These are phyloP conservation scores for Penicillium brasilianum DNA, from an alignment of 2,329 filamentous ascomycete species.

Conservation along the genomic window DNA sequence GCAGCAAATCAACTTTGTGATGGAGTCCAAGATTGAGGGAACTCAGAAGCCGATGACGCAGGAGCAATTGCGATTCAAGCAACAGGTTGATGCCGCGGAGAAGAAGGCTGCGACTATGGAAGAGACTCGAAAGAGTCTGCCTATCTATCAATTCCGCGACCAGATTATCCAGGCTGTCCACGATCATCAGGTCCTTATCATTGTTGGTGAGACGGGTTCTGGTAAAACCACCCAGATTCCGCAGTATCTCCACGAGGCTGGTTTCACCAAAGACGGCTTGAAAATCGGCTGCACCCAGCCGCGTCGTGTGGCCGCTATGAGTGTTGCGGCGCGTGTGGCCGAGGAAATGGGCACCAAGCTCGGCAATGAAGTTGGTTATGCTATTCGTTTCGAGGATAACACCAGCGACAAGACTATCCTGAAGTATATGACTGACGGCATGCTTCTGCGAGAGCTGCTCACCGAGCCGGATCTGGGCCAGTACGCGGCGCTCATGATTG, in stretches of 20 bases:
- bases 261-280: slow-evolving; percentile 80
- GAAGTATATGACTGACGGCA: slow-evolving; percentile 97
- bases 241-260: slow-evolving; percentile 90
- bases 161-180: slow-evolving; percentile 85
- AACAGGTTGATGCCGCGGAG: slow-evolving; percentile 86
- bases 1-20: slow-evolving; percentile 83
- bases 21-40: slow-evolving; percentile 74
- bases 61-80: slow-evolving; percentile 78
- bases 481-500: slow-evolving; percentile 92
- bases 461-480: slow-evolving; percentile 81
- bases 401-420: slow-evolving; percentile 89
- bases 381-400: slow-evolving; percentile 91
- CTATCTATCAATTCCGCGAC: slow-evolving; percentile 86
- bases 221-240: slow-evolving; percentile 96
- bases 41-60: slow-evolving; percentile 73
- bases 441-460: slow-evolving; percentile 87
- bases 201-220: slow-evolving; percentile 92
- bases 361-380: slow-evolving; percentile 91
- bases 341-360: slow-evolving; percentile 91
- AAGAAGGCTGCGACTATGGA: slow-evolving; percentile 86
- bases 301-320: slow-evolving; percentile 94
- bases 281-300: slow-evolving; percentile 95
- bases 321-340: slow-evolving; percentile 91
- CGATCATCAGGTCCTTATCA: slow-evolving; percentile 83
- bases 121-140: slow-evolving; percentile 86